Evolutionary conservation across 2,329 filamentous ascomycete species (phyloP), one percentile per base, ranked within the genome.

Genomic region (Bisporella sp.): DNA sequence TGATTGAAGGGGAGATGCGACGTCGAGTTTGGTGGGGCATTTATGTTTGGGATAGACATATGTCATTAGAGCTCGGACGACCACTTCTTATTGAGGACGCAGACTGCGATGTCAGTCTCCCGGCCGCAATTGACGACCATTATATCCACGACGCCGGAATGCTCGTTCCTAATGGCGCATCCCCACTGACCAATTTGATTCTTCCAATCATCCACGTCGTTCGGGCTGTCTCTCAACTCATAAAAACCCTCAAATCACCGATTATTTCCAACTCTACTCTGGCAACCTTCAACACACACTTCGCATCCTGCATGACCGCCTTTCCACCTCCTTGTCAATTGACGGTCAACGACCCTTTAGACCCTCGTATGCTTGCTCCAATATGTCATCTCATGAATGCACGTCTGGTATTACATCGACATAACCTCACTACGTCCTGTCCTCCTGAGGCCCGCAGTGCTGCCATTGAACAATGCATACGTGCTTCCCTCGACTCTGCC

Each of bases 1-100:
- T 82, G 1, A 73, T 95, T 11, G 90, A 96, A 61, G 80, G 80
- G 8, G 92, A 97, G 68, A 90, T 92, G 81, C 82, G 91, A 49
- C 82, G 87, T 54, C 78, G 91, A 49, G 81, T 93, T 2, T 99
- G 92, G 92, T 99, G 93, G 90, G 82, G 88, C 11, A 81, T 96
- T 50, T 97, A 97, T 68, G 81, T 89, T 42, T 82, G 91, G 71
- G 93, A 99, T 69, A 82, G 90, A 55, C 78, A 87, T 30, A 72
- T 95, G 46, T 84, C 89, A 0, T 73, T 95, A 9, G 91, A 96
- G 64, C 75, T 90, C 33, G 87, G 89, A 6, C 82, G 86, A 46
- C 89, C 92, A 0, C 79, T 87, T 50, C 70, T 91, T 57, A 95
- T 97, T 62, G 78, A 91, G 62, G 92, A 97, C 60, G 78, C 81